Evolutionary conservation across 768 basidiomycete genomes (phyloP), one percentile per base, ranked within the genome.

Genomic region (Mycena sanguinolenta): DNA sequence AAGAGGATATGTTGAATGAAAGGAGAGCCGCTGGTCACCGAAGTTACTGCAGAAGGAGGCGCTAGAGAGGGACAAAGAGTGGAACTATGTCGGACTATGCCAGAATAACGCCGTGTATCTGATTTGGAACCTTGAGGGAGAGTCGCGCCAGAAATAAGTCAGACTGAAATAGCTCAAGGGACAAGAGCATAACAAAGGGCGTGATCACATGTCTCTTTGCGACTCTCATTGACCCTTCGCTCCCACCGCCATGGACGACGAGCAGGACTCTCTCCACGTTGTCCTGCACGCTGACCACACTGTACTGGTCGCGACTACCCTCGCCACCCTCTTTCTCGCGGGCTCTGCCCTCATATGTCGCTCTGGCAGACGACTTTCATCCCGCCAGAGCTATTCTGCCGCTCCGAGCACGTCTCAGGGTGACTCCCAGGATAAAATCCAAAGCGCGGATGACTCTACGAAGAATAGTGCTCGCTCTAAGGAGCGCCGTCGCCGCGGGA

Each of bases 401-500:
- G 27, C 59, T 25, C 28, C 59, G 1, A 28, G 32, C 9, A 30
- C 39, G 3, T 60, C 62, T 27, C 58, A 60, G 54, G 14, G 42
- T 6, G 58, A 55, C 30, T 53, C 66, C 49, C 49, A 69, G 44
- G 55, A 27, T 49, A 70, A 75, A 61, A 67, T 28, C 4, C 42
- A 61, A 57, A 59, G n/a, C 19, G 69, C 53, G 44, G 67, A 78
- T 34, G 30, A 70, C 21, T 78, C 77, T 50, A 77, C 76, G 12
- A 36, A 67, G 58, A 85, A 84, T 67, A 78, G 50, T 16, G 70
- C 85, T 19, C 84, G 90, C 30, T 82, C 89, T 10, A 91, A 91
- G 78, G 90, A 91, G 65, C 84, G 90, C 25, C 82, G 90, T 59
- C 81, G 85, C 36, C 82, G 90, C 57, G 87, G 87, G 16, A 91